phyloP scores from a whole-genome alignment of 805 yeast species.

The Ogataea siamensis region DNA sequence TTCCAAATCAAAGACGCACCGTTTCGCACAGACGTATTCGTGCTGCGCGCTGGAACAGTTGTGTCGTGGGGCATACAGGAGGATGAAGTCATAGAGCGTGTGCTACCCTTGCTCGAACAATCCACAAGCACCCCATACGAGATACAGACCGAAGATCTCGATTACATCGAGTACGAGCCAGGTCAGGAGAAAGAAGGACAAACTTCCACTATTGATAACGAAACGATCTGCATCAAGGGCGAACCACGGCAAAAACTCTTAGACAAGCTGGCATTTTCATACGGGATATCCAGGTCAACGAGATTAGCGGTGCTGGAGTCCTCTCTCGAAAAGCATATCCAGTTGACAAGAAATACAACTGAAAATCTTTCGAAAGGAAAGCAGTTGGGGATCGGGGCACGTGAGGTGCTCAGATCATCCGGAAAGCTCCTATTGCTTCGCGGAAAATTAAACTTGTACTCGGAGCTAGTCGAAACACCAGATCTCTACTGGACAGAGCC shows the following conservation, averaged over 20 bases:
- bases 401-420: conserved; percentile 64
- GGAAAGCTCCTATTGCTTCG: conserved; percentile 74
- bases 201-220: conserved; percentile 49
- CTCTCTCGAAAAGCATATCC: conserved; percentile 66
- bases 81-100: conserved; percentile 39
- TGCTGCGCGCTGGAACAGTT: conserved; percentile 73
- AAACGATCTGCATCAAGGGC: conserved; percentile 65
- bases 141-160: conserved; percentile 84
- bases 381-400: conserved; percentile 48
- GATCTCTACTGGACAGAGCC: conserved; percentile 95
- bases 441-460: conserved; percentile 80
- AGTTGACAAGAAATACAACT: conserved; percentile 60
- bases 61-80: conserved; percentile 84
- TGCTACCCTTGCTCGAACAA: conserved; percentile 50
- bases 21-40: conserved; percentile 51
- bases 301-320: conserved; percentile 77
- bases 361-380: conserved; percentile 65
- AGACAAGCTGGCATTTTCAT: conserved; percentile 86
- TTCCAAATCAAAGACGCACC: conserved; percentile 39
- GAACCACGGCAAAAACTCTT: conserved; percentile 48
- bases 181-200: conserved; percentile 35
- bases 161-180: conserved; percentile 44
- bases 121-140: conserved; percentile 49
- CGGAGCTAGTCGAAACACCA: conserved; percentile 88
- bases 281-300: conserved; percentile 84